A percentile compares a stretch with the other conserved stretches of the same genome.
phyloP scores from a whole-genome alignment of 352 stramenopile genomes.

The Phytophthora pisi region DNA sequence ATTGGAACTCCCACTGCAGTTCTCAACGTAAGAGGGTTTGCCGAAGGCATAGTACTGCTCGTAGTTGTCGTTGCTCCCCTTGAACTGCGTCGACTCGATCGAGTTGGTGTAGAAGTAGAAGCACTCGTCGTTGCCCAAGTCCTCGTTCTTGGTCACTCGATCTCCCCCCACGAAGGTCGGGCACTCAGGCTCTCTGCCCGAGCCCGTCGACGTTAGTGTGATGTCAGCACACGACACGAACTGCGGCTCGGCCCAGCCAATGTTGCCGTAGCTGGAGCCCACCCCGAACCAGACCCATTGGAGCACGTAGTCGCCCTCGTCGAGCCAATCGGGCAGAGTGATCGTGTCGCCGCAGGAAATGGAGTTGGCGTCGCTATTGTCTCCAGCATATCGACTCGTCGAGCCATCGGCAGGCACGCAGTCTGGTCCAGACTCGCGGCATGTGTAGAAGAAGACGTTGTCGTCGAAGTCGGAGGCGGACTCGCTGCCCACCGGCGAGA shows the following conservation, averaged over 20 bases:
- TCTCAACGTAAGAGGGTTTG: constrained; percentile 47
- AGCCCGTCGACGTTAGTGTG: constrained; percentile 45
- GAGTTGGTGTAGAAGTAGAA: constrained; percentile 69
- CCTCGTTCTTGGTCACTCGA: constrained; percentile 52
- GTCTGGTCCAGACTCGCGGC: constrained; percentile 47
- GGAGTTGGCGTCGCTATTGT: constrained; percentile 40
- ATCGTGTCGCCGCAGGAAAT: constrained; percentile 58
- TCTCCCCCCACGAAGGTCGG: constrained; percentile 58
- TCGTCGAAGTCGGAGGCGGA: constrained; percentile 49
- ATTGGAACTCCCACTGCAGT: constrained; percentile 38
- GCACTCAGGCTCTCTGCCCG: constrained; percentile 39
- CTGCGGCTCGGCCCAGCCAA: constrained; percentile 52
- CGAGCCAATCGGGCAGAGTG: constrained; percentile 51
- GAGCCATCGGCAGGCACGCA: constrained; percentile 46
- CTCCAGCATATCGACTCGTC: constrained; percentile 48
- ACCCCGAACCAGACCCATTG: constrained; percentile 63
- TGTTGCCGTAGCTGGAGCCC: constrained; percentile 58
- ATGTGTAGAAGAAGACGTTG: constrained; percentile 66
- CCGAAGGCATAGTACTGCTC: constrained; percentile 58
- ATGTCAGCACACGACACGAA: constrained; percentile 67
- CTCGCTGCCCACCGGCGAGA: constrained; percentile 42
- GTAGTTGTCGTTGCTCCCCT: constrained; percentile 54
- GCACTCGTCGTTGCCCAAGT: constrained; percentile 45
- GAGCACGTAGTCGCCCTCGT: constrained; percentile 58
- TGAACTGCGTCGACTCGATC: constrained; percentile 46